These are phyloP conservation scores for Saturnispora saitoi DNA, from an alignment of 805 yeast species.

Conservation along the genomic window DNA sequence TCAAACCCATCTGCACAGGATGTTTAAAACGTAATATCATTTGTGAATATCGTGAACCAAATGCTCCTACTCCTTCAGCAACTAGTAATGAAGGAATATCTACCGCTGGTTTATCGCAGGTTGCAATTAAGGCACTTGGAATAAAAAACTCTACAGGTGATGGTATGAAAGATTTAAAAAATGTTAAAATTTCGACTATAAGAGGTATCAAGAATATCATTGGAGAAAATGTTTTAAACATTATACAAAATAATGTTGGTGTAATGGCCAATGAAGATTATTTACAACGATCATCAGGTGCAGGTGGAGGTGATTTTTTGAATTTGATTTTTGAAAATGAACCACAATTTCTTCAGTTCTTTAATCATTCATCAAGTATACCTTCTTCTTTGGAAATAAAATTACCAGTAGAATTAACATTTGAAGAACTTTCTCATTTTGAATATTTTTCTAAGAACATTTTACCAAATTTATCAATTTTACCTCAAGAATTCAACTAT, in stretches of 20 bases:
- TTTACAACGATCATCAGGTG: neutral
- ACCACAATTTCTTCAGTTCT: slow-evolving; percentile 12
- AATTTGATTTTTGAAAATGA: slow-evolving; percentile 9
- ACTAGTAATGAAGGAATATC: neutral
- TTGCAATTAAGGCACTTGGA: slow-evolving; percentile 6
- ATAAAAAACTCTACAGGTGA: slow-evolving; percentile 8
- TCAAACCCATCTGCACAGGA: slow-evolving; percentile 23
- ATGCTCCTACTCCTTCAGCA: neutral
- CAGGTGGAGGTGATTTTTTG: slow-evolving; percentile 3
- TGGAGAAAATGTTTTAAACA: slow-evolving; percentile 6
- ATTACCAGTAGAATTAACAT: slow-evolving; percentile 16
- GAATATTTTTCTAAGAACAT: slow-evolving; percentile 40
- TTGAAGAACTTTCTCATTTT: slow-evolving; percentile 26
- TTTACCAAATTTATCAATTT: slow-evolving; percentile 40
- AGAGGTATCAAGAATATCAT: slow-evolving; percentile 6
- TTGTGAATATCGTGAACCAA: slow-evolving; percentile 15
- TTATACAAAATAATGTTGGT: slow-evolving; percentile 4
- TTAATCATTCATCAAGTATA: slow-evolving; percentile 4
- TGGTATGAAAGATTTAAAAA: slow-evolving; percentile 7
- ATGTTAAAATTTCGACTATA: slow-evolving; percentile 7
- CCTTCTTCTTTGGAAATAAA: slow-evolving; percentile 14
- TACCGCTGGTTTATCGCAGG: slow-evolving; percentile 4
- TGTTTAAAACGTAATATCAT: slow-evolving; percentile 18
- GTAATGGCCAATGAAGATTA: neutral
- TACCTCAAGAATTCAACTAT: slow-evolving; percentile 39